Evolutionary conservation across 352 stramenopile species (phyloP).

Genomic region (Albugo laibachii): DNA sequence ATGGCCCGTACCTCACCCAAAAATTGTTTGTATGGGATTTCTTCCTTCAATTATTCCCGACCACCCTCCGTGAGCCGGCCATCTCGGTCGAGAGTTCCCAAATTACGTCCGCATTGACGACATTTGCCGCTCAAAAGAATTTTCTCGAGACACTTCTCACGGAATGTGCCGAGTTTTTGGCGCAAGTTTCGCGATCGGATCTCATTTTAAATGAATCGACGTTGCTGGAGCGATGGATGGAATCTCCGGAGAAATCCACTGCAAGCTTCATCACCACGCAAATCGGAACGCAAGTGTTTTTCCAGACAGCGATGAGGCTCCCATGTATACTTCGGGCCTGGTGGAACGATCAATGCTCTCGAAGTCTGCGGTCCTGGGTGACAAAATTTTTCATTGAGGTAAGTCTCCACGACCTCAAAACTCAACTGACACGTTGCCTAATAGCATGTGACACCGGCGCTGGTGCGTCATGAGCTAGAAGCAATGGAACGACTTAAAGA

Average conservation of each 20-base stretch:
- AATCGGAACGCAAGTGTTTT: conserved; percentile 33
- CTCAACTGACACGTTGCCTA: not conserved
- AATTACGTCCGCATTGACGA: conserved; percentile 49
- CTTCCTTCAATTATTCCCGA: conserved; percentile 63
- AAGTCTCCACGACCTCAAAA: not conserved
- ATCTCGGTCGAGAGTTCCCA: conserved; percentile 13
- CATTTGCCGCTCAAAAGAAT: conserved; percentile 30
- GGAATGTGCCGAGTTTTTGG: conserved; percentile 35
- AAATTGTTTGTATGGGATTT: conserved; percentile 62
- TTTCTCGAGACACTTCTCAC: conserved; percentile 46
- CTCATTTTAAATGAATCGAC: conserved; percentile 23
- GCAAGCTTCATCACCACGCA: conserved; percentile 5
- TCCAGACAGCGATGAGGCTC: conserved; percentile 59
- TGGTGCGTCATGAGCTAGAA: conserved; percentile 52
- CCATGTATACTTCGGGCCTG: conserved; percentile 76
- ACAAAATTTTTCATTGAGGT: conserved; percentile 79
- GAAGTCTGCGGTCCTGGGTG: conserved; percentile 60
- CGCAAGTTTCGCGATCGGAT: conserved; percentile 20
- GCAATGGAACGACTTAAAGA: conserved; percentile 46
- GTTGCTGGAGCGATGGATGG: conserved; percentile 22
- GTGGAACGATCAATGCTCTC: conserved; percentile 80
- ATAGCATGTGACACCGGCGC: conserved; percentile 53
- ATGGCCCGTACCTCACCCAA: conserved; percentile 9
- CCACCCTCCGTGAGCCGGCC: not conserved
- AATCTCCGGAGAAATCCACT: conserved; percentile 1